Base-by-base conservation (phyloP, 257 asterid species). In the Echium plantagineum region DNA sequence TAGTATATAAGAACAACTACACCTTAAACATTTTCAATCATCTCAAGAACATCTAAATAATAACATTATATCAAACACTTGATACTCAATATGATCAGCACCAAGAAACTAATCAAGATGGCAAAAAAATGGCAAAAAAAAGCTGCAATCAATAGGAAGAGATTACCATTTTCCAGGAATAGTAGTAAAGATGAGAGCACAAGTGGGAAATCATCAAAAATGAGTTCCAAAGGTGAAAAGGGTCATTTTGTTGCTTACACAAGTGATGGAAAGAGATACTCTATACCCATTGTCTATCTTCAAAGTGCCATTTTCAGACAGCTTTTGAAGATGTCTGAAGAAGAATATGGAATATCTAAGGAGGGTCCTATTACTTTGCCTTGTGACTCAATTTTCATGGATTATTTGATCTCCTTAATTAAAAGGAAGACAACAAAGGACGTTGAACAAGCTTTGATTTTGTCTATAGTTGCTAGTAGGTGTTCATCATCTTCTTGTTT, bases 81-180 rank as follows among this genome's bases (percentile, higher is more conserved):
- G 8, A 7, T 9, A 7, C 1, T 6, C 57, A 59, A 22, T 63
- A 68, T 65, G 69, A 68, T 61, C 55, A 65, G 68, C 52, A 58
- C 71, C 66, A 62, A 47, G 35, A 71, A 68, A 52, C 66, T 75
- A 59, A 68, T 68, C 32, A 65, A 64, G 24, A 65, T 75, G 70
- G 72, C 74, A 18, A 71, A 70, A n/a, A 75, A 57, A 59, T 75
- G 77, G 80, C 74, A 63, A 20, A 68, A 15, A 13, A 17, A 31
- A 7, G 71, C 75, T 51, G 67, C 67, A 58, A 35, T 62, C 5
- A 19, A 60, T 51, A 65, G 80, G 21, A 74, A 74, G 61, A 42
- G 49, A 5, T 28, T 71, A 1, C 55, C 64, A 9, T 56, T 49
- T 5, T 67, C 64, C 7, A 54, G 5, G 7, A 54, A 7, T 9